Percentiles rank a stretch among this genome's conserved stretches.
These are phyloP conservation scores for Barnettozyma populi DNA, from an alignment of 805 yeast genomes.

Conservation along the genomic window DNA sequence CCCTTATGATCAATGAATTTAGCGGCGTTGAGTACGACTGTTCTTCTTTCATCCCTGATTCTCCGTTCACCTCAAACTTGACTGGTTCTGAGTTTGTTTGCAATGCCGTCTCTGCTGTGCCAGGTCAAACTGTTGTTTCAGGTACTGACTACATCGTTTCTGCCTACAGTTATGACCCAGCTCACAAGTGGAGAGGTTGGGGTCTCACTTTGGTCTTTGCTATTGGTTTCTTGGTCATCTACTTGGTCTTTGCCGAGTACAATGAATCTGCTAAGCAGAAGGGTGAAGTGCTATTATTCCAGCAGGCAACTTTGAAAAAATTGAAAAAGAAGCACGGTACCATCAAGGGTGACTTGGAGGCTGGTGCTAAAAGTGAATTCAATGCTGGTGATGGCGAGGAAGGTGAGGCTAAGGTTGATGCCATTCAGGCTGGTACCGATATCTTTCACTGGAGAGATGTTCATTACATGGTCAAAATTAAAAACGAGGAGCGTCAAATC, in stretches of 20 bases:
- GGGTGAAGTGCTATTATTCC: slow-evolving; percentile 67
- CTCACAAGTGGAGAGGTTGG: slow-evolving; percentile 58
- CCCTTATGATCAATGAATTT: slow-evolving; percentile 55
- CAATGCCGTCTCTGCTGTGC: slow-evolving; percentile 47
- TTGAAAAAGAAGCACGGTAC: slow-evolving; percentile 36
- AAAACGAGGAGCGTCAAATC: slow-evolving; percentile 54
- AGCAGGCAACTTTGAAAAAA: slow-evolving; percentile 40
- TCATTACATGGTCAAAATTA: slow-evolving; percentile 62
- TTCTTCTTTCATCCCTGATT: slow-evolving; percentile 40
- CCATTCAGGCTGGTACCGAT: slow-evolving; percentile 36
- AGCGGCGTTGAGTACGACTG: slow-evolving; percentile 41
- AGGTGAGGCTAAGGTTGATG: slow-evolving; percentile 20
- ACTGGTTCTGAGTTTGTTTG: slow-evolving; percentile 37
- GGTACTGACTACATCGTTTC: slow-evolving; percentile 46
- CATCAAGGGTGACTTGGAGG: slow-evolving; percentile 24
- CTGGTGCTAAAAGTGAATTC: slow-evolving; percentile 25
- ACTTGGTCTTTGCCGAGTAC: slow-evolving; percentile 49
- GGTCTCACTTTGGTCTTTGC: slow-evolving; percentile 58
- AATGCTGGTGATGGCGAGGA: slow-evolving; percentile 17
- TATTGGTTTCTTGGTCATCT: slow-evolving; percentile 48
- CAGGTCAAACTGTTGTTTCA: slow-evolving; percentile 43
- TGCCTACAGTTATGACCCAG: slow-evolving; percentile 40
- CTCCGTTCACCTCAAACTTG: slow-evolving; percentile 13
- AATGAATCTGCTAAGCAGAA: slow-evolving; percentile 60
- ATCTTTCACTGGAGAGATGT: slow-evolving; percentile 77